Percentiles rank a stretch among this genome's conserved stretches.
phyloP scores from a whole-genome alignment of 2,329 filamentous ascomycete species.

The Madurella fahalii region DNA sequence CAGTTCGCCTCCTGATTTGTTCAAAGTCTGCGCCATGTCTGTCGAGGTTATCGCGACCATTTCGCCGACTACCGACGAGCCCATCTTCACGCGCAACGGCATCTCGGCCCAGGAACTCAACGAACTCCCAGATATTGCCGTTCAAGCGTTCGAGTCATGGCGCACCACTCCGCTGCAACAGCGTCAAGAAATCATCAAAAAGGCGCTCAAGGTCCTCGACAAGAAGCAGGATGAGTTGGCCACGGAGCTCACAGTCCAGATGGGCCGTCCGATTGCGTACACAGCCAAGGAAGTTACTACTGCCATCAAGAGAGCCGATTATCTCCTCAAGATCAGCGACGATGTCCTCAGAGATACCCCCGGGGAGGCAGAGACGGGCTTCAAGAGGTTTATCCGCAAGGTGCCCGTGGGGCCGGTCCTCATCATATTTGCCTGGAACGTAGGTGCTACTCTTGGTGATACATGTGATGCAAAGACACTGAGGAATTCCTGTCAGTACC shows the following conservation, averaged over 20 bases:
- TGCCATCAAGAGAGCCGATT: conserved; percentile 79
- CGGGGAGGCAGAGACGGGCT: conserved; percentile 80
- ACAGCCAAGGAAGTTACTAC: conserved; percentile 79
- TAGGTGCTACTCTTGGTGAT: conserved; percentile 42
- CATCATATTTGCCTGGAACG: conserved; percentile 94
- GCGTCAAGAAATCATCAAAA: conserved; percentile 75
- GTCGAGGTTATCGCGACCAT: conserved; percentile 70
- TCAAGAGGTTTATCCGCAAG: conserved; percentile 86
- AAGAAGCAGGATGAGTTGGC: conserved; percentile 76
- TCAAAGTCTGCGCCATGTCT: conserved; percentile 46
- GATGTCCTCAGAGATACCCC: conserved; percentile 75
- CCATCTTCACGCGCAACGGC: conserved; percentile 74
- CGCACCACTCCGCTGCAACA: conserved; percentile 69
- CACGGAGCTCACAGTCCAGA: conserved; percentile 84
- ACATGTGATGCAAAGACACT: not conserved
- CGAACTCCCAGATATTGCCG: conserved; percentile 65
- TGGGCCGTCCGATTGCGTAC: conserved; percentile 90
- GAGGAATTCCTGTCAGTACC: conserved; percentile 59
- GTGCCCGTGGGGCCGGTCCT: conserved; percentile 83
- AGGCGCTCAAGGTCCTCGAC: conserved; percentile 67
- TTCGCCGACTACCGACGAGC: conserved; percentile 83
- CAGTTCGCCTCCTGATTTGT: too few species aligned
- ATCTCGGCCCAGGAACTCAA: conserved; percentile 66
- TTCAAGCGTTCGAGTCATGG: conserved; percentile 72
- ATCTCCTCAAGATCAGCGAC: conserved; percentile 77